phyloP scores from a whole-genome alignment of 1,139 yeast species.

The Yamadazyma mexicana region DNA sequence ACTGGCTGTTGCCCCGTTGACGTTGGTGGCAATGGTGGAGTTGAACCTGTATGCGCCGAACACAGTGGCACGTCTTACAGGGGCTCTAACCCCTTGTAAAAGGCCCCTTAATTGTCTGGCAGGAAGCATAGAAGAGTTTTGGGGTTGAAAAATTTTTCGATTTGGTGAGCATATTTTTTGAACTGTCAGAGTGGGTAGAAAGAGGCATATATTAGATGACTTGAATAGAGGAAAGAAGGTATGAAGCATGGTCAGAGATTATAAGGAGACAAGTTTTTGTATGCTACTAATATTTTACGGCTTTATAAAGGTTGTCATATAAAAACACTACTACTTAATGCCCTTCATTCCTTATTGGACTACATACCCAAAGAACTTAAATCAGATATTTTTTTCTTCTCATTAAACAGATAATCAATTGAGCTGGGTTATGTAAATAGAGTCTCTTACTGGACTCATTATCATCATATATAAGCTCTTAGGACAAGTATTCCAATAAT shows the following conservation, averaged over 20 bases:
- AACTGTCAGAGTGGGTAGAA: neutral
- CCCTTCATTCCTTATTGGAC: constrained; percentile 5
- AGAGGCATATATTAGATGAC: neutral
- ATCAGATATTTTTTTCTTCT: constrained; percentile 45
- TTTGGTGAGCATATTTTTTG: neutral
- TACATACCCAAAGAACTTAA: constrained; percentile 19
- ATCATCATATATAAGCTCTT: constrained; percentile 33
- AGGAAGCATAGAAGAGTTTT: constrained; percentile 4
- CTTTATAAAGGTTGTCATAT: too few species aligned
- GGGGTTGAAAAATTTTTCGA: constrained; percentile 6
- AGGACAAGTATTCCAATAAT: constrained; percentile 11
- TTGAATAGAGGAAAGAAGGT: too few species aligned
- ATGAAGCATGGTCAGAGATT: too few species aligned
- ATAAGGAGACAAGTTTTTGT: too few species aligned
- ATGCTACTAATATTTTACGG: too few species aligned
- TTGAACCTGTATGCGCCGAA: constrained; percentile 13
- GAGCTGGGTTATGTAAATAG: constrained; percentile 52
- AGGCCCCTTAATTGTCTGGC: constrained; percentile 2
- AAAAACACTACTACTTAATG: too few species aligned
- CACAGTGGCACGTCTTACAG: neutral
- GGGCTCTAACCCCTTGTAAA: neutral
- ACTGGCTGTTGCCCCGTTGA: constrained; percentile 4
- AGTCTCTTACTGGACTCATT: constrained; percentile 43
- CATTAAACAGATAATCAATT: constrained; percentile 53
- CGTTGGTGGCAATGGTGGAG: constrained; percentile 12